These are phyloP conservation scores for Arachnomyces sp. DNA, from an alignment of 2,329 filamentous ascomycete genomes.

Conservation along the genomic window DNA sequence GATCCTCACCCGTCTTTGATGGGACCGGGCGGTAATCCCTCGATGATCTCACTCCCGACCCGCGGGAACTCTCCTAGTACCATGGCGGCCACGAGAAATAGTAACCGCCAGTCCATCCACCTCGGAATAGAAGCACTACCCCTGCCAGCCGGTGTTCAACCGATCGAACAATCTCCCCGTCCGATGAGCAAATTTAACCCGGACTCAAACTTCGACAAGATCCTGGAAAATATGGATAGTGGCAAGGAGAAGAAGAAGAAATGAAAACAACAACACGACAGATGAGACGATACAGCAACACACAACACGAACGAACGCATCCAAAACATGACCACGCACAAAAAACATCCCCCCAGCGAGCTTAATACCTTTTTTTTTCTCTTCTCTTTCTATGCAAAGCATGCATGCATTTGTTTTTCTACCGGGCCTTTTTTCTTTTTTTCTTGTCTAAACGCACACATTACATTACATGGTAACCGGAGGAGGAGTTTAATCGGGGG, in stretches of 20 bases:
- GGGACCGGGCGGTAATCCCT: conserved; percentile 23
- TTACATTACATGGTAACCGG: too few relatives aligned
- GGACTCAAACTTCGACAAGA: conserved; percentile 43
- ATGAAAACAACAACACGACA: not conserved
- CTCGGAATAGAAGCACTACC: conserved; percentile 40
- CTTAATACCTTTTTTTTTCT: conserved; percentile 15
- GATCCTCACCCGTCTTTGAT: conserved; percentile 25
- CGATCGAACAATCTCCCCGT: conserved; percentile 33
- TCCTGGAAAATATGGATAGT: conserved; percentile 34
- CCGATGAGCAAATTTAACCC: conserved; percentile 38
- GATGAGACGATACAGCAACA: too few relatives aligned
- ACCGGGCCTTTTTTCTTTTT: conserved; percentile 8
- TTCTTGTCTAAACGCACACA: not conserved
- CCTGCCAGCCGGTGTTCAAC: conserved; percentile 34
- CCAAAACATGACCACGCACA: too few relatives aligned
- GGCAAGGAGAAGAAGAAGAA: conserved; percentile 22
- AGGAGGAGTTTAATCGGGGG: too few relatives aligned
- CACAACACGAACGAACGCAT: too few relatives aligned
- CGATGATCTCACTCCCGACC: conserved; percentile 29
- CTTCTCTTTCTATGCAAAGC: conserved; percentile 15
- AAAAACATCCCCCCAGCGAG: conserved; percentile 10
- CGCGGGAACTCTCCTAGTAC: conserved; percentile 26
- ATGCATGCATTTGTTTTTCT: conserved; percentile 15
- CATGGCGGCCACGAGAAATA: conserved; percentile 18
- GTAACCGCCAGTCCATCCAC: conserved; percentile 38